Evolutionary conservation across 1,284 basidiomycete genomes (phyloP), one percentile per base, ranked within the genome.

Genomic region (Heliocybe sulcata): DNA sequence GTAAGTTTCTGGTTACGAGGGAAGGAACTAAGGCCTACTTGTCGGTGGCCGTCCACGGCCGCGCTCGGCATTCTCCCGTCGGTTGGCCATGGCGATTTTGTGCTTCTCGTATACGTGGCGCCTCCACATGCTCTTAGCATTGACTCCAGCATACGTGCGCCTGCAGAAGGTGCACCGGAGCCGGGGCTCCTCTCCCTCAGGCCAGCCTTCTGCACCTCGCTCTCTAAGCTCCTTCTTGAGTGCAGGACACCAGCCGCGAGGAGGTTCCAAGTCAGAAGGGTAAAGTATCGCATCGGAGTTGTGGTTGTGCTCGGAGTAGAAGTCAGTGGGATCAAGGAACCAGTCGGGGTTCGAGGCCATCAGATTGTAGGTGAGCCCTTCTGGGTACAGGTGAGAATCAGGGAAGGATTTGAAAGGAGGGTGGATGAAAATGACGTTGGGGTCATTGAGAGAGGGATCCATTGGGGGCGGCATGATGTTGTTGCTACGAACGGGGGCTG

Each of bases 111-210:
- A 89, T 19, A 91, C 87, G 66, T 91, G 88, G 55, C 88, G 76
- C 55, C 89, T 72, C 88, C 89, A 91, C 88, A 91, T 91, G 61
- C 87, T 90, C 68, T 91, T 90, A 9, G 88, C 89, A 64, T 91
- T 91, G 25, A 89, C 85, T 10, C 88, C 88, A 2, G 87, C 85
- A 61, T 91, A 91, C 2, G 81, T 85, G 58, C 87, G 77, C 57
- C 88, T 73, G 62, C 88, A 91, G 64, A 91, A 90, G 1, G 89
- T 90, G 68, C 88, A 91, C 50, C 88, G 77, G 20, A 91, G 73
- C 27, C 84, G 73, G 3, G 87, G 87, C 61, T 87, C 84, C 64
- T 87, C 85, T 19, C 86, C 87, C 58, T 88, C 83, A 12, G 83
- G 82, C 85, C 85, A 87, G 14, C 80, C 78, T 45, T 86, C 84